Percentiles rank a stretch among this genome's conserved stretches.
Conservation (phyloP, 352 stramenopile genomes). For the Phytophthora capsici region DNA sequence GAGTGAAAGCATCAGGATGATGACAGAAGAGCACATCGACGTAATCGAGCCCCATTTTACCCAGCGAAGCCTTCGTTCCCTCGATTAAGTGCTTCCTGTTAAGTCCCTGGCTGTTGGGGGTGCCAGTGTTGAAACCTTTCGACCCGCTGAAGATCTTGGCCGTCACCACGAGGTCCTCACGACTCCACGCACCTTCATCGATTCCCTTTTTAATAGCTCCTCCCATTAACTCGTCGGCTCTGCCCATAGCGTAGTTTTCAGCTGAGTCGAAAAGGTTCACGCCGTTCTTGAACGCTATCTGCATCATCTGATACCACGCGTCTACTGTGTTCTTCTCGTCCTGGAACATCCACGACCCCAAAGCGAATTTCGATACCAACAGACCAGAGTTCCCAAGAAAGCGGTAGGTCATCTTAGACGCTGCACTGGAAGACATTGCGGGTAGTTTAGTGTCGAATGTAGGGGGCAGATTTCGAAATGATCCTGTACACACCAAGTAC, state of each 20-base stretch:
- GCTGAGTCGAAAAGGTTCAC: neutral
- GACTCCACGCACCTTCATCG: neutral
- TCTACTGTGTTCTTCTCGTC: neutral
- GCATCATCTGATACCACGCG: neutral
- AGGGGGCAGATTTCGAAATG: neutral
- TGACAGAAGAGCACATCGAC: constrained; percentile 70
- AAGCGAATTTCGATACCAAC: neutral
- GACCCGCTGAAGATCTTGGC: neutral
- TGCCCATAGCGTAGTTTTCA: neutral
- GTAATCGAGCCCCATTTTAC: constrained; percentile 48
- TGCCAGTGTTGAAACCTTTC: neutral
- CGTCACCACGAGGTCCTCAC: neutral
- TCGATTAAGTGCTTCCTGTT: neutral
- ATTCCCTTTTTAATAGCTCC: neutral
- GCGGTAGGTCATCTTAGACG: neutral
- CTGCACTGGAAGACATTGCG: neutral
- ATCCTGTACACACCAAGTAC: too few species aligned
- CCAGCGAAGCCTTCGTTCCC: constrained; percentile 34
- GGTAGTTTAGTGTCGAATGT: neutral
- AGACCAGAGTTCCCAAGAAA: neutral
- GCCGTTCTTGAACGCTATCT: neutral
- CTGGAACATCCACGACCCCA: constrained; percentile 1
- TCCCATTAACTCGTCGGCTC: neutral
- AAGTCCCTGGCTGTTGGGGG: neutral
- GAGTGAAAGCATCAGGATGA: constrained; percentile 48